phyloP scores from a whole-genome alignment of 108 stramenopile species.

The Nannochloropsis salina region DNA sequence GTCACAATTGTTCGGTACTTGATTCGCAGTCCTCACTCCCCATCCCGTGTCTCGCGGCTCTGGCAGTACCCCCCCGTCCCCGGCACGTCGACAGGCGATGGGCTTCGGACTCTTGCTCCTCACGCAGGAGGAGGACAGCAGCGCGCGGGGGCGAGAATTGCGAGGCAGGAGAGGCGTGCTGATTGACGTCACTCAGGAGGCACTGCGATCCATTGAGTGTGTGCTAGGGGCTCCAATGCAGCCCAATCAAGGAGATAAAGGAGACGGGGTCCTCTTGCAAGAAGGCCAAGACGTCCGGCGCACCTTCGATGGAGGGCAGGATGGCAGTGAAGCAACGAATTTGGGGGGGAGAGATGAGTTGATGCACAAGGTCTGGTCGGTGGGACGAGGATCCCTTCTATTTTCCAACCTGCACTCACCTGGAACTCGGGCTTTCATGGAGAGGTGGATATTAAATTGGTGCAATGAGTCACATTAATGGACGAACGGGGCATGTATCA shows the following conservation, averaged over 20 bases:
- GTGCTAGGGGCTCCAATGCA: not conserved
- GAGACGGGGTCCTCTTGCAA: not conserved
- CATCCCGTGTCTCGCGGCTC: not conserved
- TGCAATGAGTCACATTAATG: no score
- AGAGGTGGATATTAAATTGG: not conserved
- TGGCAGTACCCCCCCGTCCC: not conserved
- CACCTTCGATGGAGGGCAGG: not conserved
- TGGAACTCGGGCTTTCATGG: not conserved
- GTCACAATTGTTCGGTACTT: no score
- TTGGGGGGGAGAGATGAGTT: no score
- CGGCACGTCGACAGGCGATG: not conserved
- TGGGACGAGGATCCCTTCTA: not conserved
- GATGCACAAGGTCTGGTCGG: no score
- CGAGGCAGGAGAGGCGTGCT: not conserved
- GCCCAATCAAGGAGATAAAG: not conserved
- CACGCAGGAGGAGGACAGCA: not conserved
- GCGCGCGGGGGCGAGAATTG: not conserved
- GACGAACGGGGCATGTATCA: no score
- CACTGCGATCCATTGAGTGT: constrained; percentile 1
- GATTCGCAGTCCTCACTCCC: no score
- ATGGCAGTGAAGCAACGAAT: not conserved
- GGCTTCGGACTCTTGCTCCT: not conserved
- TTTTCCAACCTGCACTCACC: not conserved
- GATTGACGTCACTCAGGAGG: not conserved
- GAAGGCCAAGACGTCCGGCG: not conserved